Evolutionary conservation across 164 flowering plant species (phyloP).

Genomic region (Buxus sempervirens): DNA sequence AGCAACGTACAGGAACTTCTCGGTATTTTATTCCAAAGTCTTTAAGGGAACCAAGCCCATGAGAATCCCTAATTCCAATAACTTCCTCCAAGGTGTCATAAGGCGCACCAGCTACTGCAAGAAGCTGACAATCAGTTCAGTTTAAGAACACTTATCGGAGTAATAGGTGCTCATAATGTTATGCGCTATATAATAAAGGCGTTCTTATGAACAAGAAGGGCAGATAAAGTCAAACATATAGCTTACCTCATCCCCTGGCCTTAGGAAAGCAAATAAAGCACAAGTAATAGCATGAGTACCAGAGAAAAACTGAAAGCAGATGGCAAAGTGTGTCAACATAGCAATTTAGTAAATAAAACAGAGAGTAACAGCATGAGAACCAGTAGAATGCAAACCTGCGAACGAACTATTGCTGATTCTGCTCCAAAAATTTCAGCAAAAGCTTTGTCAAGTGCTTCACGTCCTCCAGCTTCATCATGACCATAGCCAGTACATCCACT

Average conservation of each 20-base stretch:
- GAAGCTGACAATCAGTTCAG: slow-evolving; percentile 57
- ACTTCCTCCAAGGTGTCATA: slow-evolving; percentile 93
- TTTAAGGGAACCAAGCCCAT: slow-evolving; percentile 64
- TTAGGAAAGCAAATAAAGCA: slow-evolving; percentile 77
- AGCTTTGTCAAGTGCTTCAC: slow-evolving; percentile 78
- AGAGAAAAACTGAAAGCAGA: slow-evolving; percentile 67
- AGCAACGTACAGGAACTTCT: slow-evolving; percentile 64
- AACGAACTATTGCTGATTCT: slow-evolving; percentile 81
- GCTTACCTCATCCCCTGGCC: slow-evolving; percentile 92
- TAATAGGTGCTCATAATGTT: slow-evolving; percentile 5
- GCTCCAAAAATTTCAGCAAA: slow-evolving; percentile 91
- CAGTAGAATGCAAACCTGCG: slow-evolving; percentile 62
- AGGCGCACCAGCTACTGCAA: slow-evolving; percentile 93
- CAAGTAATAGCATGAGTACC: slow-evolving; percentile 96
- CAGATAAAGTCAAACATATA: background rate
- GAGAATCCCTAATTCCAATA: slow-evolving; percentile 74
- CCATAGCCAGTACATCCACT: slow-evolving; percentile 91
- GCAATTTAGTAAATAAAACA: background rate
- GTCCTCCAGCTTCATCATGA: slow-evolving; percentile 94
- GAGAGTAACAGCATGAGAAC: too few species aligned
- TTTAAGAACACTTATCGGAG: slow-evolving; percentile 12
- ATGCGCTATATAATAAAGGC: background rate
- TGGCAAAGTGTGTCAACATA: slow-evolving; percentile 3
- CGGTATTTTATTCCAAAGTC: slow-evolving; percentile 78
- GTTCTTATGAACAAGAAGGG: background rate